Base-by-base conservation (phyloP, 1,284 basidiomycete genomes). In the Flammula alnicola region DNA sequence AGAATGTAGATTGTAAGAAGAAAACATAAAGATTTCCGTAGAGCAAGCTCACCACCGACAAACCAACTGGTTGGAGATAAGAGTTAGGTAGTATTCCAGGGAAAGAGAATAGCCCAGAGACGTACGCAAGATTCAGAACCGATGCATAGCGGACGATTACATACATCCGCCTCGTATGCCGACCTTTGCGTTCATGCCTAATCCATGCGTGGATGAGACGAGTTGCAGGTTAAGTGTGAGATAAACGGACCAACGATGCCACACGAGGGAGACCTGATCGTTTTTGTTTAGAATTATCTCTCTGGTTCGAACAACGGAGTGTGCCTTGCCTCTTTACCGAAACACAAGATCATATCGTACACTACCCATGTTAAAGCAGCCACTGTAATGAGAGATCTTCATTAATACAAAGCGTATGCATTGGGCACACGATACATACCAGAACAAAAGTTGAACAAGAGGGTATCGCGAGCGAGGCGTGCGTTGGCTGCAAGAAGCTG, bases 301-400 rank as follows among this genome's bases (percentile, higher is more conserved):
- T 10, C 14, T 7, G 8, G n/a, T 19, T 16, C n/a, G 20, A 10
- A 23, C 19, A 7, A n/a, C 5, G n/a, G 14, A 3, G 12, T 29
- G n/a, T 14, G 11, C 43, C 51, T 33, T 17, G 53, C 58, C 54
- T 60, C 58, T 41, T 45, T 42, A 20, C 42, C 36, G 27, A 54
- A 49, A 39, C 52, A 54, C 20, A 60, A 39, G 14, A 55, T 22
- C 26, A 53, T 51, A 41, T 60, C 58, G 20, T 60, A 60, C 22
- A 53, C 40, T 16, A 60, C 30, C 56, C 56, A 60, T 16, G 58
- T 51, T 43, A 60, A 25, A 11, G 58, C 58, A 5, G 58, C 56
- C 16, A 55, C 58, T 60, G 26, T 8, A n/a, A 17, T 23, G 29
- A 20, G 11, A 22, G 14, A 31, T 14, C 44, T 4, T n/a, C 23